Evolutionary conservation across 352 stramenopile species (phyloP).

Genomic region (Phytophthora pluvialis): DNA sequence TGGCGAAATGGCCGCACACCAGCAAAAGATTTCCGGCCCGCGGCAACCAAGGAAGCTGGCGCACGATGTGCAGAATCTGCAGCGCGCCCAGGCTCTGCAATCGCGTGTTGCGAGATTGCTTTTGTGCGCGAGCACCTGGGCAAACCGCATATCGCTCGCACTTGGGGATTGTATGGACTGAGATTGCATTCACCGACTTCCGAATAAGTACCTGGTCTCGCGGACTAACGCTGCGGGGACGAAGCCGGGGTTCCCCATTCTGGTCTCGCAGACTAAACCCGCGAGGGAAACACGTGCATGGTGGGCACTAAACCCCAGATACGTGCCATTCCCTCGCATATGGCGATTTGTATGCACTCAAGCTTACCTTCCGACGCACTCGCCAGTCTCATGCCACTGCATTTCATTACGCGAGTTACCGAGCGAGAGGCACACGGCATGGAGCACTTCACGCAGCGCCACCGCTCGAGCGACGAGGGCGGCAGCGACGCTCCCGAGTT

Average conservation of each 20-base stretch:
- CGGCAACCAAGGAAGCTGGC: conserved; percentile 38
- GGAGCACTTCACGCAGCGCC: conserved; percentile 14
- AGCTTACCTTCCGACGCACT: conserved; percentile 8
- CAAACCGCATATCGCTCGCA: conserved; percentile 17
- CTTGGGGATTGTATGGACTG: conserved; percentile 15
- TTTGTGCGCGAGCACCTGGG: conserved; percentile 19
- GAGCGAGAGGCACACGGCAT: conserved; percentile 15
- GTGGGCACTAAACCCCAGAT: conserved; percentile 21
- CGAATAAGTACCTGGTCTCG: conserved; percentile 26
- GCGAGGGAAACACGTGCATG: conserved; percentile 6
- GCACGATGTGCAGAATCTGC: conserved; percentile 33
- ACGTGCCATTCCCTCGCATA: conserved; percentile 36
- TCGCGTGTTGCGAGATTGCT: conserved; percentile 25
- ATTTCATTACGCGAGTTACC: conserved; percentile 45
- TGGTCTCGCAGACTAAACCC: conserved; percentile 36
- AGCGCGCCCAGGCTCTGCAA: conserved; percentile 11
- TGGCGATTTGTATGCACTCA: conserved; percentile 34
- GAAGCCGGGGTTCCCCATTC: conserved; percentile 20
- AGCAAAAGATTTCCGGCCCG: conserved; percentile 35
- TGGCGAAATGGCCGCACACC: conserved; percentile 31
- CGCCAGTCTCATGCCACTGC: not conserved
- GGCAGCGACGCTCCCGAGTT: conserved; percentile 22
- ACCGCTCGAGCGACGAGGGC: conserved; percentile 19
- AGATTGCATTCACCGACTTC: conserved; percentile 7
- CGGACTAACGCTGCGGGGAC: conserved; percentile 31